Conservation (phyloP, 305 asterid species). For the Andrographis paniculata region DNA sequence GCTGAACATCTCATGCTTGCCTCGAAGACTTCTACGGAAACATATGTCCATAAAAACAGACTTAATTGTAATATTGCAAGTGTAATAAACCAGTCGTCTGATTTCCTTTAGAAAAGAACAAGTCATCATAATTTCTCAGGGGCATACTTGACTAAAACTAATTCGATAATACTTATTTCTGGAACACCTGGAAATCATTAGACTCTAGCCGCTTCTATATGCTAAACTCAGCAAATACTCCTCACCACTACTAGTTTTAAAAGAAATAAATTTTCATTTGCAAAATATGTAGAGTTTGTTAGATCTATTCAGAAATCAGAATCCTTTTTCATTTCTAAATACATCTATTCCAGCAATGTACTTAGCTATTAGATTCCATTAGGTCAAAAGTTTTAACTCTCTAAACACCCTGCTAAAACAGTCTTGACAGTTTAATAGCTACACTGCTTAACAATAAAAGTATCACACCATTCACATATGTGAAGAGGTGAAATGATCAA, state of each 20-base stretch:
- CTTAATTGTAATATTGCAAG: background rate
- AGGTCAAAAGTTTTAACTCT: background rate
- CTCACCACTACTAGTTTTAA: slow-evolving; percentile 9
- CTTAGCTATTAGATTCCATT: background rate
- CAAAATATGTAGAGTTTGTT: background rate
- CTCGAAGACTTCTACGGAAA: background rate
- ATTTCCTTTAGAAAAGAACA: background rate
- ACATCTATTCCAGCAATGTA: background rate
- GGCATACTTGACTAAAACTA: no score
- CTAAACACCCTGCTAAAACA: background rate
- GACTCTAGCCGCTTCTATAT: no score
- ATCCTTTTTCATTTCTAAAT: background rate
- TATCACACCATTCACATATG: no score
- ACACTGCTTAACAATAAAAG: background rate
- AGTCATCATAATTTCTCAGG: no score
- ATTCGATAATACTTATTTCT: background rate
- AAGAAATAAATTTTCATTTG: slow-evolving; percentile 5
- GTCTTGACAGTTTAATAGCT: background rate
- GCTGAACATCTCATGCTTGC: background rate
- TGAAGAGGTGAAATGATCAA: background rate
- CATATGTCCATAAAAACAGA: background rate
- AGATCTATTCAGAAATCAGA: background rate
- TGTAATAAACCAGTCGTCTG: background rate
- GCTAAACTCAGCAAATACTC: slow-evolving; percentile 22
- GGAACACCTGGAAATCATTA: background rate